phyloP scores from a whole-genome alignment of 225 moss, liverwort and hornwort species.

The Neckera pumila region DNA sequence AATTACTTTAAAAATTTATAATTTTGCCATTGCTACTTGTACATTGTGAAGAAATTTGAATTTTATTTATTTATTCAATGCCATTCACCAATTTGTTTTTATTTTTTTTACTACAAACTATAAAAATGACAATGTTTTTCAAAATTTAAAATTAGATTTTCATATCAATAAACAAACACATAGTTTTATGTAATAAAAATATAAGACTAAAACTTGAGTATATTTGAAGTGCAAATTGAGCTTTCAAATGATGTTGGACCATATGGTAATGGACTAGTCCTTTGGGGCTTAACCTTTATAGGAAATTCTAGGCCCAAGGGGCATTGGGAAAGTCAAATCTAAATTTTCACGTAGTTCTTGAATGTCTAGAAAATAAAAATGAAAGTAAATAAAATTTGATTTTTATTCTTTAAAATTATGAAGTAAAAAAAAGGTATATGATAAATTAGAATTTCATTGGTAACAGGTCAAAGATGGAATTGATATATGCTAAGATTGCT shows the following conservation, averaged over 20 bases:
- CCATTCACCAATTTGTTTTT: background rate
- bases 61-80: background rate
- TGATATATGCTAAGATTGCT: too few relatives aligned
- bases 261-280: background rate
- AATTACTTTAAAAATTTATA: too few relatives aligned
- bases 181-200: too few relatives aligned
- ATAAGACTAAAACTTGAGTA: background rate
- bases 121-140: too few relatives aligned
- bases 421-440: too few relatives aligned
- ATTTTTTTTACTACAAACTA: background rate
- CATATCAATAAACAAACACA: background rate
- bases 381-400: background rate
- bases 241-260: background rate
- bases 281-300: background rate
- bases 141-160: too few relatives aligned
- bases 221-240: background rate
- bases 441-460: background rate
- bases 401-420: background rate
- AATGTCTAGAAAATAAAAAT: too few relatives aligned
- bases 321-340: background rate
- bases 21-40: background rate
- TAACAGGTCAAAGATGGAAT: background rate
- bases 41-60: background rate
- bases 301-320: background rate
- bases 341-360: fast-evolving